These are phyloP conservation scores for Russula sp. DNA, from an alignment of 768 basidiomycete genomes.

Conservation along the genomic window DNA sequence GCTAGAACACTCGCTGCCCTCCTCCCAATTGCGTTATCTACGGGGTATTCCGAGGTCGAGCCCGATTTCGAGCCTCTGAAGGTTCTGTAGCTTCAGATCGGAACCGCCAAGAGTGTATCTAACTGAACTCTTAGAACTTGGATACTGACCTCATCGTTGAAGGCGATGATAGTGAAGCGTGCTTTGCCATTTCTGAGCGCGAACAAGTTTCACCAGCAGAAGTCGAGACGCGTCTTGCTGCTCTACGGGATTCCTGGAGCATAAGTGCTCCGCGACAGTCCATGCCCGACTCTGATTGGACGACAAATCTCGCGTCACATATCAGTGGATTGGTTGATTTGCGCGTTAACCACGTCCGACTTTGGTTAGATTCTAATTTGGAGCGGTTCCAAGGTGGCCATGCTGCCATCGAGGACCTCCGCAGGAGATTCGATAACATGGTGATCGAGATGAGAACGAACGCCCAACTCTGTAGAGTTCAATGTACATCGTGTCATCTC, in stretches of 20 bases:
- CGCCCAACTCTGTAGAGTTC: constrained; percentile 44
- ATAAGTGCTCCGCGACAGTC: constrained; percentile 32
- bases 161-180: constrained; percentile 33
- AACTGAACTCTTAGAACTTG: constrained; percentile 37
- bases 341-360: constrained; percentile 42
- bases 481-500: constrained; percentile 45
- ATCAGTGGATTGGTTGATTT: constrained; percentile 37
- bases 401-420: constrained; percentile 42
- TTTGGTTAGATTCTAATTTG: constrained; percentile 48
- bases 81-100: constrained; percentile 29
- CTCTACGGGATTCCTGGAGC: constrained; percentile 29
- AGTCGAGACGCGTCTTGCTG: constrained; percentile 28
- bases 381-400: constrained; percentile 40
- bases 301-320: constrained; percentile 33
- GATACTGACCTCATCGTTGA: constrained; percentile 44
- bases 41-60: constrained; percentile 42
- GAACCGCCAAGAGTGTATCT: not conserved
- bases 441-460: constrained; percentile 37
- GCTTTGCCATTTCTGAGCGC: constrained; percentile 31
- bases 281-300: constrained; percentile 40
- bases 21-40: constrained; percentile 43
- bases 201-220: constrained; percentile 19
- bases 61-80: constrained; percentile 46
- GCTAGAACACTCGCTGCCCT: constrained; percentile 34
- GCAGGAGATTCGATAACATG: constrained; percentile 39